Conservation (phyloP, 2,329 filamentous ascomycete genomes). For the Colletotrichum horii region DNA sequence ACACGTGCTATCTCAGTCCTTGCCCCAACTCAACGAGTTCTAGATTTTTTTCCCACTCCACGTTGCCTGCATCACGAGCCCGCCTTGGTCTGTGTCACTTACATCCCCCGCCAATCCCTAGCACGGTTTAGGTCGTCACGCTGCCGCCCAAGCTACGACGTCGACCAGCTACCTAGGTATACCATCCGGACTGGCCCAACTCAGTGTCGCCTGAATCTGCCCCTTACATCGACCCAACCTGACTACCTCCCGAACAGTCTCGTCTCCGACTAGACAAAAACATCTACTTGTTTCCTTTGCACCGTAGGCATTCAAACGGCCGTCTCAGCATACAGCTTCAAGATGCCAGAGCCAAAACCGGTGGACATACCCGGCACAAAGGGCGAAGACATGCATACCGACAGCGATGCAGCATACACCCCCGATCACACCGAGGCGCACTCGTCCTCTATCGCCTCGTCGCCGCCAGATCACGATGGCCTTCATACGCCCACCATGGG, state of each 20-base stretch:
- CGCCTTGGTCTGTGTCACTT: neutral
- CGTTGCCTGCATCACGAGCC: neutral
- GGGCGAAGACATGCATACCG: slow-evolving; percentile 43
- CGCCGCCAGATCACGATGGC: slow-evolving; percentile 47
- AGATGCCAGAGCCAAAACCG: slow-evolving; percentile 30
- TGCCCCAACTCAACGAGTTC: neutral
- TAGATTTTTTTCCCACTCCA: neutral
- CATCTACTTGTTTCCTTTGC: neutral
- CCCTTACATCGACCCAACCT: neutral
- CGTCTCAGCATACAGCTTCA: slow-evolving; percentile 27
- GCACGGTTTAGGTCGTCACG: neutral
- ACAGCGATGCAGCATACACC: slow-evolving; percentile 48
- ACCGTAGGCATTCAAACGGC: neutral
- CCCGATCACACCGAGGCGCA: slow-evolving; percentile 44
- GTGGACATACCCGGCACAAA: slow-evolving; percentile 35
- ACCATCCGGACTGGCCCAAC: neutral
- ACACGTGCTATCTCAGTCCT: slow-evolving; percentile 1
- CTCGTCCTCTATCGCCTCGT: slow-evolving; percentile 43
- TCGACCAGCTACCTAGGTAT: neutral
- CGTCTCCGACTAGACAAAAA: neutral
- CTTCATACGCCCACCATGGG: slow-evolving; percentile 58
- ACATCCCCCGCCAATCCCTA: neutral
- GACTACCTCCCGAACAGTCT: neutral
- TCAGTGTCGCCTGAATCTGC: neutral
- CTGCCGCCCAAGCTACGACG: neutral